phyloP scores from a whole-genome alignment of 164 flowering plant species.

The Warburgia ugandensis region DNA sequence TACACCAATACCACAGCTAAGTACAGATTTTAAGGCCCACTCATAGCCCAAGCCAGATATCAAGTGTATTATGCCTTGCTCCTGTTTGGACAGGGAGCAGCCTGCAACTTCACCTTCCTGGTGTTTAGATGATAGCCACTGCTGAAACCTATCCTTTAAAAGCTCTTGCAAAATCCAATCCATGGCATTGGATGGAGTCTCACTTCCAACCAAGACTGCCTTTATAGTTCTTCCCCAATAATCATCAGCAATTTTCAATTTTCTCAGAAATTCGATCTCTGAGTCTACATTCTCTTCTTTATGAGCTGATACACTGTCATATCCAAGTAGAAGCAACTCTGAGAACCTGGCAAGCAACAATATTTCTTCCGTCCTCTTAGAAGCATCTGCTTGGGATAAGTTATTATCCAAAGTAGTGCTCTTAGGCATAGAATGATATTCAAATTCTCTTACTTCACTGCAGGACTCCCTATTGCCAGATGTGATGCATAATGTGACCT shows the following conservation, averaged over 20 bases:
- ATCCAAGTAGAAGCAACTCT: constrained; percentile 55
- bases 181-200: constrained; percentile 34
- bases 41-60: constrained; percentile 87
- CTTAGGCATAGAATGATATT: constrained; percentile 42
- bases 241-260: constrained; percentile 38
- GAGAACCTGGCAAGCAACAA: constrained; percentile 59
- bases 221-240: constrained; percentile 54
- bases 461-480: constrained; percentile 73
- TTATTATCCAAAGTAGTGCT: constrained; percentile 15
- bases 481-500: constrained; percentile 70
- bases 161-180: constrained; percentile 74
- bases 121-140: constrained; percentile 54
- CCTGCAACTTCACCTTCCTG: constrained; percentile 19
- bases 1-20: constrained; percentile 55
- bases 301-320: constrained; percentile 16
- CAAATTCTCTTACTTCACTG: constrained; percentile 91
- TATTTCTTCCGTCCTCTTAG: constrained; percentile 53
- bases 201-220: constrained; percentile 50
- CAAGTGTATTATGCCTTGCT: constrained; percentile 91
- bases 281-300: constrained; percentile 27
- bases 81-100: constrained; percentile 69
- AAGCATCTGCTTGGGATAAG: constrained; percentile 22
- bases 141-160: constrained; percentile 65
- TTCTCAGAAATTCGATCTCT: constrained; percentile 19
- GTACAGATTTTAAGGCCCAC: constrained; percentile 80